A percentile compares a stretch with the other conserved stretches of the same genome.
Conservation (phyloP, 768 basidiomycete genomes). For the Boletus subcaerulescens region DNA sequence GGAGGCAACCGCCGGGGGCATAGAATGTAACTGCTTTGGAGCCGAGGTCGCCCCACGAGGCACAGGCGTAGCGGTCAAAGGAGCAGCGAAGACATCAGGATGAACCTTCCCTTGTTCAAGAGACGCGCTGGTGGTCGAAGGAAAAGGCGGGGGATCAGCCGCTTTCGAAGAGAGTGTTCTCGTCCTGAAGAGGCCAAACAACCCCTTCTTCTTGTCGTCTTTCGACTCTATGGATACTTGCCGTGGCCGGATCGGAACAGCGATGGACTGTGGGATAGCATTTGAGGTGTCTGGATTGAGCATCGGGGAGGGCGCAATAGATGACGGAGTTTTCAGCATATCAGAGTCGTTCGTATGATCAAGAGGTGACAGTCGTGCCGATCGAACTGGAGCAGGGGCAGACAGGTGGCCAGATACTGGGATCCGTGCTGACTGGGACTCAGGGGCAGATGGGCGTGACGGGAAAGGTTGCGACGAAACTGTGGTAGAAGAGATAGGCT, state of each 20-base stretch:
- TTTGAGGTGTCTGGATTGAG: constrained; percentile 34
- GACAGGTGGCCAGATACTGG: constrained; percentile 31
- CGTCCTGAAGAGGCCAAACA: constrained; percentile 31
- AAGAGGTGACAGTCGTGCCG: constrained; percentile 20
- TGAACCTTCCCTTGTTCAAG: constrained; percentile 20
- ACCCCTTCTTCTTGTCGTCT: constrained; percentile 33
- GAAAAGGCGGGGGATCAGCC: constrained; percentile 20
- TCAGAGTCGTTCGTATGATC: constrained; percentile 46
- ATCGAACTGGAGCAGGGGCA: constrained; percentile 30
- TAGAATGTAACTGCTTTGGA: constrained; percentile 18
- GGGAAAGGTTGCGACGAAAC: constrained; percentile 32
- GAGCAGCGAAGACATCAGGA: constrained; percentile 3
- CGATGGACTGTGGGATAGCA: constrained; percentile 1
- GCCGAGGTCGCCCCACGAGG: constrained; percentile 14
- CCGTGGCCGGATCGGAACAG: constrained; percentile 22
- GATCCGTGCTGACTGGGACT: constrained; percentile 23
- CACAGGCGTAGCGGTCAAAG: constrained; percentile 2
- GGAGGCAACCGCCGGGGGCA: not conserved
- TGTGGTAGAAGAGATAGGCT: constrained; percentile 24
- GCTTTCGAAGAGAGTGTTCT: constrained; percentile 33
- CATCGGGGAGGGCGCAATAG: constrained; percentile 50
- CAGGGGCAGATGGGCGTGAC: constrained; percentile 17
- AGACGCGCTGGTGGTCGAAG: constrained; percentile 19
- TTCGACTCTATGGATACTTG: constrained; percentile 31
- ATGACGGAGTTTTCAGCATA: constrained; percentile 62